Evolutionary conservation across 139 green algal genomes (phyloP).

Genomic region (Eudorina sp.): DNA sequence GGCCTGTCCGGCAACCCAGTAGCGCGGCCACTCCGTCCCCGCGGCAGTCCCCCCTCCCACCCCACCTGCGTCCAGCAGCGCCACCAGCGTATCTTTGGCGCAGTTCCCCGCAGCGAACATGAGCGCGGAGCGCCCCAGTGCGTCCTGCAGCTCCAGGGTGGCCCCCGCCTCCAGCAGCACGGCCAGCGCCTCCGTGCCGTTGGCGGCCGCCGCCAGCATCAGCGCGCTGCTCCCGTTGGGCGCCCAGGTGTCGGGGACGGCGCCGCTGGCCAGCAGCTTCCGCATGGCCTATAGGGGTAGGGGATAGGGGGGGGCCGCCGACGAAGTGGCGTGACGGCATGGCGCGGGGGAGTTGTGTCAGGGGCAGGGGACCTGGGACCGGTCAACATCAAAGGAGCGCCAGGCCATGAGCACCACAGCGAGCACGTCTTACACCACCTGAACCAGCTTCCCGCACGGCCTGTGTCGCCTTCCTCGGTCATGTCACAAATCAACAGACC

Average conservation of each 20-base stretch:
- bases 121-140: constrained; percentile 80
- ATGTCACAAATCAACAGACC: too few relatives aligned
- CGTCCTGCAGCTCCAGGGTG: constrained; percentile 84
- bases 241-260: constrained; percentile 85
- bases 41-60: not conserved
- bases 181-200: constrained; percentile 65
- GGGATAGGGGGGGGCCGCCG: not conserved
- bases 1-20: too few relatives aligned
- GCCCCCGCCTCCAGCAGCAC: constrained; percentile 77
- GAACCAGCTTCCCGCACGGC: not conserved
- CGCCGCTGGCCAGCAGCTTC: constrained; percentile 70
- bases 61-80: constrained; percentile 53
- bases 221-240: constrained; percentile 81
- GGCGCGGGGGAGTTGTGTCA: too few relatives aligned
- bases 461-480: too few relatives aligned
- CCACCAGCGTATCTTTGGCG: constrained; percentile 46
- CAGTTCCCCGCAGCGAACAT: constrained; percentile 87
- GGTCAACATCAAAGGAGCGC: not conserved
- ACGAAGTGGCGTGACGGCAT: constrained; percentile 5
- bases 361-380: too few relatives aligned
- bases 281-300: constrained; percentile 59
- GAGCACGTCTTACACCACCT: too few relatives aligned
- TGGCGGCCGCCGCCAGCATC: constrained; percentile 82
- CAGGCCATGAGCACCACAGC: not conserved
- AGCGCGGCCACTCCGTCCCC: not conserved